Evolutionary conservation across 805 yeast species (phyloP).

Genomic region (Grigorovia humatica): DNA sequence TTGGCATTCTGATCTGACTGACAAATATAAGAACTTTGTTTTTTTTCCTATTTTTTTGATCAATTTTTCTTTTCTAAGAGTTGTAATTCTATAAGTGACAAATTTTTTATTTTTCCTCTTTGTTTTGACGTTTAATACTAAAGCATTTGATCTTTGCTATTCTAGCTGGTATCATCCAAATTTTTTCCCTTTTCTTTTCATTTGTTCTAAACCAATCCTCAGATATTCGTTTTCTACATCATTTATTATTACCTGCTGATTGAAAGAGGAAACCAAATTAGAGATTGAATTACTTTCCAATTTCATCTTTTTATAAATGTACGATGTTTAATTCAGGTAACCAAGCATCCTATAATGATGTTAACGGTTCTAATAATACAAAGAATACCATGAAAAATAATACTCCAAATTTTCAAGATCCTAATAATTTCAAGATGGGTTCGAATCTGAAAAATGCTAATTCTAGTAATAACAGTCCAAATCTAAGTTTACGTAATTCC

Average conservation of each 20-base stretch:
- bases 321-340: background rate
- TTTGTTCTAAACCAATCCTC: too few relatives aligned
- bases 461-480: background rate
- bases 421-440: background rate
- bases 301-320: background rate
- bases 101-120: too few relatives aligned
- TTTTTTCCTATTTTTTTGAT: too few relatives aligned
- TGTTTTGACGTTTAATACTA: too few relatives aligned
- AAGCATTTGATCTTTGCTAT: background rate
- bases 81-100: background rate
- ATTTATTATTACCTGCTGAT: background rate
- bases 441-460: too few relatives aligned
- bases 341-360: background rate
- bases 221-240: background rate
- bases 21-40: background rate
- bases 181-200: too few relatives aligned
- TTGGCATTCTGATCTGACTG: background rate
- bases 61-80: background rate
- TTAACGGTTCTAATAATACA: background rate
- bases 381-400: too few relatives aligned
- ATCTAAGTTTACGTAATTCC: background rate
- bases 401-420: background rate
- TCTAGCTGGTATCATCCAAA: background rate
- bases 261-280: background rate
- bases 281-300: background rate